Base-by-base conservation (phyloP, 768 basidiomycete genomes). In the Podaxis sp. region DNA sequence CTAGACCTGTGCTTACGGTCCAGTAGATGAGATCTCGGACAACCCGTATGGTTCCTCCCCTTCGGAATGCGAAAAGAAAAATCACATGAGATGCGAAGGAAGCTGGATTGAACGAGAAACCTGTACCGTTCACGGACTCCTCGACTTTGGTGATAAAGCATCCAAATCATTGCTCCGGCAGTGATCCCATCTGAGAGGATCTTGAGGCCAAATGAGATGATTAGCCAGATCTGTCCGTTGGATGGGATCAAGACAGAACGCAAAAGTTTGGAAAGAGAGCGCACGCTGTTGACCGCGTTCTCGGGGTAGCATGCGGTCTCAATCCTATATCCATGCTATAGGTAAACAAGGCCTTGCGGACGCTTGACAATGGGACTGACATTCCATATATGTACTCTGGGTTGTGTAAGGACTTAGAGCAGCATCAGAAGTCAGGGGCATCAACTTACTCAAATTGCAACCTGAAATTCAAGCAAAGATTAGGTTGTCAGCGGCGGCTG, bases 171-270 rank as follows among this genome's bases (percentile, higher is more conserved):
- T 17, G 46, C 38, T 36, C n/a, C 44, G 7, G 57, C 57, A 46
- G 50, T 58, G 22, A 58, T 48, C 17, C 57, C 57, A n/a, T 58
- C 57, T 22, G 57, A 58, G 28, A 58, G 44, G n/a, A 58, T 49
- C 57, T 58, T 58, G 44, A 49, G n/a, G 48, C n/a, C 17, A 15
- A 49, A 58, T 13, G 57, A 26, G 10, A 49, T 11, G 3, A 48
- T 8, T 33, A 58, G 8, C 57, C 57, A 58, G n/a, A 49, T 37
- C 57, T 58, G n/a, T 44, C 1, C 33, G 10, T 33, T 2, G 1
- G n/a, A 5, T 46, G 44, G 0, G 7, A n/a, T 17, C 44, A 46
- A 17, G 17, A 8, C 44, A 17, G 15, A 46, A 20, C 44, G 17
- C n/a, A 17, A 22, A 17, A n/a, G 7, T n/a, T 6, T 5, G 0